phyloP scores from a whole-genome alignment of 2,329 filamentous ascomycete species.

The Taxawa tesnikishii region DNA sequence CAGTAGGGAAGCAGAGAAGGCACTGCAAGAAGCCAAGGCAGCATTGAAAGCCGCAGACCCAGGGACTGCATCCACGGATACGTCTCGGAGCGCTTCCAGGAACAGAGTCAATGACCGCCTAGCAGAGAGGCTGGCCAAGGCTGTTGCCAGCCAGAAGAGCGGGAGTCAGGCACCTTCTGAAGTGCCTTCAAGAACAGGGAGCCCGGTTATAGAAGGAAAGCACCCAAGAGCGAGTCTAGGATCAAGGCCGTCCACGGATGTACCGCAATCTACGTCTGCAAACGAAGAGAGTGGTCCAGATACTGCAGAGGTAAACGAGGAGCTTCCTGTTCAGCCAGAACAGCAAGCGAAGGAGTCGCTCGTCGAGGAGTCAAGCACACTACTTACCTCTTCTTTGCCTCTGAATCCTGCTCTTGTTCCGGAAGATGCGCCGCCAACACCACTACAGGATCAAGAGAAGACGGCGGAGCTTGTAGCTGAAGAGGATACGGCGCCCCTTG shows the following conservation, averaged over 20 bases:
- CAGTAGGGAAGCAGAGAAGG: conserved; percentile 25
- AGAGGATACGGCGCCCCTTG: too few relatives aligned
- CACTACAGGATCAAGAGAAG: conserved; percentile 8
- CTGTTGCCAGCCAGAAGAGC: conserved; percentile 62
- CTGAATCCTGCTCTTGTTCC: conserved; percentile 22
- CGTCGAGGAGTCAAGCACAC: conserved; percentile 8
- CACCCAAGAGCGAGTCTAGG: conserved; percentile 34
- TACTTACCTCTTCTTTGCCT: conserved; percentile 18
- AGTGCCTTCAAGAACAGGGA: conserved; percentile 31
- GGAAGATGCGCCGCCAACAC: conserved; percentile 13
- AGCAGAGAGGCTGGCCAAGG: conserved; percentile 80
- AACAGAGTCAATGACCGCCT: conserved; percentile 65
- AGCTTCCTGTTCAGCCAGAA: background rate
- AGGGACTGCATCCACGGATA: conserved; percentile 1
- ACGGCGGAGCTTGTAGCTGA: background rate
- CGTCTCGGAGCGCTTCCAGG: conserved; percentile 52
- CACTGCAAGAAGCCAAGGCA: conserved; percentile 17
- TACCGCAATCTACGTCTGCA: conserved; percentile 11
- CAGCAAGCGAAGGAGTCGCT: conserved; percentile 1
- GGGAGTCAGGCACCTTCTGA: conserved; percentile 36
- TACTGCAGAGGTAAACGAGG: conserved; percentile 9
- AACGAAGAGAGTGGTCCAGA: too few relatives aligned
- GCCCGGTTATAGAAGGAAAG: conserved; percentile 38
- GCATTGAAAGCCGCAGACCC: conserved; percentile 3
- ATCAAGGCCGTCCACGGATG: conserved; percentile 22